Conservation (phyloP, 352 stramenopile species). For the Phytopythium cucurbitacearum region DNA sequence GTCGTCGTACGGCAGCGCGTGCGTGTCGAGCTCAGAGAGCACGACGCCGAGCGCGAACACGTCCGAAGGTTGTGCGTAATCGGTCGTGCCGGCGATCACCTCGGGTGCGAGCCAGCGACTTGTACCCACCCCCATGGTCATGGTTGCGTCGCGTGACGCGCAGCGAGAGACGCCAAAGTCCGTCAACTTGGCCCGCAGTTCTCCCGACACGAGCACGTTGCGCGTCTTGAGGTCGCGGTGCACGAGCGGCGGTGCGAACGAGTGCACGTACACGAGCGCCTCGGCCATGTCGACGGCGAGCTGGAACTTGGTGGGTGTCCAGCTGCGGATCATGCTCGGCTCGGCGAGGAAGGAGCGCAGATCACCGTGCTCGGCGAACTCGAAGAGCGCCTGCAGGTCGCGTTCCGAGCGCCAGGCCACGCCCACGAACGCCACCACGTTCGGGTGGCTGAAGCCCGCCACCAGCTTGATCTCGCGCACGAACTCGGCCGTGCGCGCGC, state of each 20-base stretch:
- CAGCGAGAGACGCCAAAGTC: conserved; percentile 23
- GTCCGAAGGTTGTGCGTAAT: conserved; percentile 44
- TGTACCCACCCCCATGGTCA: conserved; percentile 44
- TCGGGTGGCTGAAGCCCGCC: conserved; percentile 27
- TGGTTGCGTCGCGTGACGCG: conserved; percentile 21
- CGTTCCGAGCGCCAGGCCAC: conserved; percentile 41
- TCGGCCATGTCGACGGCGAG: conserved; percentile 33
- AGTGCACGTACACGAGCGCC: conserved; percentile 40
- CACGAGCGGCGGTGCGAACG: conserved; percentile 19
- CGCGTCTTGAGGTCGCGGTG: conserved; percentile 33
- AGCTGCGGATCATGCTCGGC: conserved; percentile 9
- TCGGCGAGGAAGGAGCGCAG: conserved; percentile 24
- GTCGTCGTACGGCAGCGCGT: conserved; percentile 39
- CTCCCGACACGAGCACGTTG: conserved; percentile 22
- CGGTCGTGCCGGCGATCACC: conserved; percentile 46
- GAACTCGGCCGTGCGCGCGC: conserved; percentile 21
- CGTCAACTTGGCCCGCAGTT: conserved; percentile 23
- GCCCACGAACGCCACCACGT: conserved; percentile 31
- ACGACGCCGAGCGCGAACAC: conserved; percentile 59
- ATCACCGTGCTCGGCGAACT: conserved; percentile 50
- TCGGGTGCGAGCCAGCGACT: conserved; percentile 60
- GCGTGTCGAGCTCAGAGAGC: conserved; percentile 57
- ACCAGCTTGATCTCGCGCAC: conserved; percentile 31
- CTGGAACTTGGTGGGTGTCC: conserved; percentile 22
- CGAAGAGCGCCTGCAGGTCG: conserved; percentile 38